These are phyloP conservation scores for Eimeria sp. DNA, from an alignment of 169 alveolate genomes.

Conservation along the genomic window DNA sequence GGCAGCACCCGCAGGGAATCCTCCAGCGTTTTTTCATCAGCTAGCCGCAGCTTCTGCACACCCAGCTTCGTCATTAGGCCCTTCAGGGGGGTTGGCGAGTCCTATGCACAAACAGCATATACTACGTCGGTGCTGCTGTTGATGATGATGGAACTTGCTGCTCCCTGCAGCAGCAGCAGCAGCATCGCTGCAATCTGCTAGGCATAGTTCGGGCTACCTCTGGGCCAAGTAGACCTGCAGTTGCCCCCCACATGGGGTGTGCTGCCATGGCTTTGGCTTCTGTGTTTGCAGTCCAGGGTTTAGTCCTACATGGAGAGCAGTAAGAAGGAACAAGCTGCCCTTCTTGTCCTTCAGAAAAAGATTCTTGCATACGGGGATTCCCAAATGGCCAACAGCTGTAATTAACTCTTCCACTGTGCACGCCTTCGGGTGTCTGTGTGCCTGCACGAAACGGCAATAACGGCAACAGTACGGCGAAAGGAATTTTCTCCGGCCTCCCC, in stretches of 20 bases:
- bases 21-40: conserved; percentile 88
- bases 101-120: conserved; percentile 45
- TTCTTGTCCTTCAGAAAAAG: conserved; percentile 88
- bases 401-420: conserved; percentile 82
- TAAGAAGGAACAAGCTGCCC: conserved; percentile 84
- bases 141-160: conserved; percentile 1
- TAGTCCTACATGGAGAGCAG: conserved; percentile 66
- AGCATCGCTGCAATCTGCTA: too few relatives aligned
- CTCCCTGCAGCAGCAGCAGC: neutral
- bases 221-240: too few relatives aligned
- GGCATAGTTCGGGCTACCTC: too few relatives aligned
- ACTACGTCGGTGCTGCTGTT: neutral
- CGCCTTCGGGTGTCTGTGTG: conserved; percentile 83
- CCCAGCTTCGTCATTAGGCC: conserved; percentile 85
- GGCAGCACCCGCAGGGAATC: conserved; percentile 86
- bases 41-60: conserved; percentile 90
- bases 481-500: too few relatives aligned
- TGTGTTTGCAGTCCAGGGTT: neutral
- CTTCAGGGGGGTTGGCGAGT: conserved; percentile 86
- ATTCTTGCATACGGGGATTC: conserved; percentile 81
- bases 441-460: conserved; percentile 66
- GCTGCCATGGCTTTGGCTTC: too few relatives aligned
- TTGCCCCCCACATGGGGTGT: too few relatives aligned
- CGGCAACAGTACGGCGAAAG: conserved; percentile 8
- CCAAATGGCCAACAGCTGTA: conserved; percentile 72